Evolutionary conservation across 208 protist species (phyloP), one percentile per base, ranked within the genome.

Genomic region (Leishmania tropica): DNA sequence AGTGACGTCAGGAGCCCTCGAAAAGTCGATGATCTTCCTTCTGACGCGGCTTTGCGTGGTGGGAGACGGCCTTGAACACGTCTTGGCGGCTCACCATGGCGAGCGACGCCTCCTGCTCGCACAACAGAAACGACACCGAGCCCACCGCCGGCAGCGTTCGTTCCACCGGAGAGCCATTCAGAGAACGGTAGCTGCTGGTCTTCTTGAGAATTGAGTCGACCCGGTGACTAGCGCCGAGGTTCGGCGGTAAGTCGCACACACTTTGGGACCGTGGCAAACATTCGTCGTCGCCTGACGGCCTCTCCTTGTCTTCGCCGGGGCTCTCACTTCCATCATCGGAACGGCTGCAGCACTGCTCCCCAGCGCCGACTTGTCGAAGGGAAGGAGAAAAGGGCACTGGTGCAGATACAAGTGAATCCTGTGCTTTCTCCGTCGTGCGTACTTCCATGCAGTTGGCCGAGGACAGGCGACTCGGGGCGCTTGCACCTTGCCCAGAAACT

Each of bases 71-170:
- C 45, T 78, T 85, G 21, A 60, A 76, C 64, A 81, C 45, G 28
- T 56, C n/a, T 56, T 85, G 77, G n/a, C 76, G 75, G 71, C 77
- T 81, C 67, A 76, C 77, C 77, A 81, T 48, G 0, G 81, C 81
- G 37, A 80, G 40, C 40, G 64, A 77, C 40, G 64, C 81, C 60
- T 85, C 77, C 77, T 85, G 56, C 60, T 85, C 72, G 21, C 62
- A 53, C 31, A 85, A 15, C 5, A 85, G 62, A 58, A 85, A 85
- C 2, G 81, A 85, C 51, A 85, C 81, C 0, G 81, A 85, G 0
- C 76, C 48, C 5, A 62, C 76, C 7, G 51, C n/a, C 10, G 60
- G 75, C n/a, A 73, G 31, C 45, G 79, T 47, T 28, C 64, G 77
- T 35, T 42, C 70, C 4, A 79, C 24, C 8, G 68, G 31, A 45